Conservation (phyloP, 2,329 filamentous ascomycete genomes). For the Dactylellina haptotyla region DNA sequence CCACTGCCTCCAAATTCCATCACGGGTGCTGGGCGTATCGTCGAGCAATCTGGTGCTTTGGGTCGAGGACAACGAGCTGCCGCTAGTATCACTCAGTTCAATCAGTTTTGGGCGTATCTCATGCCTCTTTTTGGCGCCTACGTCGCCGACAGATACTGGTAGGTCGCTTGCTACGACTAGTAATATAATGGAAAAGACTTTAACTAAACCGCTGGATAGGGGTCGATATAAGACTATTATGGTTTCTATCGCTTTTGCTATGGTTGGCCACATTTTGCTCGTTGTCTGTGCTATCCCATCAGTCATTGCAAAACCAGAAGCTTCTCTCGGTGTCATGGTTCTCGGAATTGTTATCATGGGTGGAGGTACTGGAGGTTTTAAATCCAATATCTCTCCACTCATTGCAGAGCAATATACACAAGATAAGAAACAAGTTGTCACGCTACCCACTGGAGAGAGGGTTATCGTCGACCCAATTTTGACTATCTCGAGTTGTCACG, state of each 20-base stretch:
- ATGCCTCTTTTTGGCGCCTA: constrained; percentile 63
- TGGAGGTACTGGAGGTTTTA: constrained; percentile 64
- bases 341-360: constrained; percentile 65
- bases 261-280: constrained; percentile 69
- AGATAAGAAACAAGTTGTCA: constrained; percentile 57
- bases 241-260: constrained; percentile 63
- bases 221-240: constrained; percentile 73
- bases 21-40: constrained; percentile 66
- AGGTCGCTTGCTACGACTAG: constrained; percentile 60
- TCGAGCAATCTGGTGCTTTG: constrained; percentile 66
- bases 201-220: constrained; percentile 65
- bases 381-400: constrained; percentile 61
- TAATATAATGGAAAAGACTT: constrained; percentile 65
- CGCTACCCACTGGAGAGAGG: constrained; percentile 57
- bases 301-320: constrained; percentile 60
- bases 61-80: constrained; percentile 70
- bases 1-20: constrained; percentile 67
- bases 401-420: constrained; percentile 60
- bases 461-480: constrained; percentile 60
- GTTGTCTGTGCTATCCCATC: constrained; percentile 64
- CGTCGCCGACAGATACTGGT: constrained; percentile 47
- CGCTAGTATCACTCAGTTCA: constrained; percentile 67
- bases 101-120: constrained; percentile 69
- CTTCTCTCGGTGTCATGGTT: constrained; percentile 67
- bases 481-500: constrained; percentile 59